These are phyloP conservation scores for Russula virescens DNA, from an alignment of 768 basidiomycete genomes.

Conservation along the genomic window DNA sequence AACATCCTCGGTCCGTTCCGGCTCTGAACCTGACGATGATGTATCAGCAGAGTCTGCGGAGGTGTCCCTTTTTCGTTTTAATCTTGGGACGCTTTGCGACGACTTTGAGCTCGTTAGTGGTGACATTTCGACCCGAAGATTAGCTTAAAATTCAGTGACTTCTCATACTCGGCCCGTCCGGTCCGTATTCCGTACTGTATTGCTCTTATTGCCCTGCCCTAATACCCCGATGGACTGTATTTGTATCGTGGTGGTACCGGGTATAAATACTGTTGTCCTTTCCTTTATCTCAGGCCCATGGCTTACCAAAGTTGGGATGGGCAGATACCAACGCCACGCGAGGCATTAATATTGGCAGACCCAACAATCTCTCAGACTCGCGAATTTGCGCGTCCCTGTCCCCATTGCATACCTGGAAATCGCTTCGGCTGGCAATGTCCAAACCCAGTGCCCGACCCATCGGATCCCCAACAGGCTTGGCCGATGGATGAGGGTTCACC, in stretches of 20 bases:
- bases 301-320: conserved; percentile 6
- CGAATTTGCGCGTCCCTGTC: conserved; percentile 72
- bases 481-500: conserved; percentile 70
- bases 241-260: too few relatives aligned
- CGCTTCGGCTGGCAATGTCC: conserved; percentile 76
- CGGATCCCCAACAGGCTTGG: conserved; percentile 70
- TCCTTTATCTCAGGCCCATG: not conserved
- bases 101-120: too few relatives aligned
- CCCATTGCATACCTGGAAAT: conserved; percentile 67
- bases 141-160: not conserved
- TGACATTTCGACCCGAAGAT: too few relatives aligned
- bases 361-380: conserved; percentile 58
- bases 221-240: too few relatives aligned
- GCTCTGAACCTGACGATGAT: conserved; percentile 27
- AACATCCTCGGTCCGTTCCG: conserved; percentile 31
- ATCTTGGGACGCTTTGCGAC: not conserved
- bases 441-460: conserved; percentile 74
- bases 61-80: conserved; percentile 2
- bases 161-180: not conserved
- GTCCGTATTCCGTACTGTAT: not conserved
- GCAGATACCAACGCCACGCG: conserved; percentile 71
- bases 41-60: conserved; percentile 16
- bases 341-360: conserved; percentile 72
- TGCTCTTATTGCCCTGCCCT: too few relatives aligned
- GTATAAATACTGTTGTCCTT: conserved; percentile 38